Base-by-base conservation (phyloP, 2,329 filamentous ascomycete genomes). In the Escovopsis weberi region DNA sequence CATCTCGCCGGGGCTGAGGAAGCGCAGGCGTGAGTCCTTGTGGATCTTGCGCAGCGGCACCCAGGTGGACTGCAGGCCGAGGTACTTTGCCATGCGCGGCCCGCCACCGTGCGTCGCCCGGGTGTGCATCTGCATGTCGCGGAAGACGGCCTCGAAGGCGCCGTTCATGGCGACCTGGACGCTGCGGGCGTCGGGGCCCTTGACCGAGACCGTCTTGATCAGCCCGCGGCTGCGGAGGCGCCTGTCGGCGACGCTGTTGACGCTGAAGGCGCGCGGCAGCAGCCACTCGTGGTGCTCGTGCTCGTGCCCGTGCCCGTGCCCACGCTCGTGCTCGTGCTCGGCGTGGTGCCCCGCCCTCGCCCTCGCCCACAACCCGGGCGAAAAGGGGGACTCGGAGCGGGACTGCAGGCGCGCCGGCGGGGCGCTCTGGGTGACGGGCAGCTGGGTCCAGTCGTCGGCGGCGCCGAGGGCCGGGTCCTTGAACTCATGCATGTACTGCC, bases 11-110 rank as follows among this genome's bases (percentile, higher is more conserved):
- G 76, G 77, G 6, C 72, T 74, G 10, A 88, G 66, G 51, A 87
- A 87, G 1, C 77, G 75, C 6, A 89, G 68, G 26, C 77, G 73
- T 0, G 80, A 79, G 44, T 85, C 80, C 53, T 82, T 85, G 55
- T 83, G 75, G 3, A 85, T 65, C 57, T 88, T 88, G 40, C 83
- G 75, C 15, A 89, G 65, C 5, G 84, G 84, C n/a, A 88, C 71
- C 72, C 82, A 85, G 0, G 74, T 61, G 37, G 81, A 78, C 42
- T 73, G 70, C 15, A 88, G 65, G 6, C 78, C 83, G 18, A 79
- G 63, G 41, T 71, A 77, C 35, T 64, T 64, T 4, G 61, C 51
- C 10, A 63, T 54, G 5, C 54, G 52, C 7, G 51, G 52, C 32
- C 56, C 53, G 6, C 50, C 45, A 4, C 53, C 48, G 15, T 53